A percentile compares a stretch with the other conserved stretches of the same genome.
These are phyloP conservation scores for Inonotus obliquus DNA, from an alignment of 1,284 basidiomycete species.

Conservation along the genomic window DNA sequence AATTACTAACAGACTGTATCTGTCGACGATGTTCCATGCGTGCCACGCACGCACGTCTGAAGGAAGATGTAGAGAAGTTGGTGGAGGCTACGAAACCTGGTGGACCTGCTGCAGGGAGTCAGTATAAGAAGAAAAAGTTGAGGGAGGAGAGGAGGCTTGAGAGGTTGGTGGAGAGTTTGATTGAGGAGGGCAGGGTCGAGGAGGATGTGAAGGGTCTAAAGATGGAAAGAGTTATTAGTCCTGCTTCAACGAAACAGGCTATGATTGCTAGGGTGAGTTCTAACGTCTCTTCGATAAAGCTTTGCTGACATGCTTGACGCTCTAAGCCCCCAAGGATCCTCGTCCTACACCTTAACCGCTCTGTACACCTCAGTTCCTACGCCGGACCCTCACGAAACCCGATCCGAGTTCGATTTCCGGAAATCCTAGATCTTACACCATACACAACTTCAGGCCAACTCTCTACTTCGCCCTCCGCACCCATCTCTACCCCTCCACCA, in stretches of 20 bases:
- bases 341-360: constrained; percentile 83
- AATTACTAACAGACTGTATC: constrained; percentile 77
- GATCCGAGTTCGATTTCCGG: constrained; percentile 75
- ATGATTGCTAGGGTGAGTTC: constrained; percentile 76
- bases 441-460: constrained; percentile 76
- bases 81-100: constrained; percentile 37
- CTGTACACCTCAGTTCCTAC: constrained; percentile 67
- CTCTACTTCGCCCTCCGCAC: constrained; percentile 58
- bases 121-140: constrained; percentile 66
- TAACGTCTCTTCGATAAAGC: constrained; percentile 2
- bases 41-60: constrained; percentile 59
- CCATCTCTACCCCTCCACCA: constrained; percentile 60
- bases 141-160: constrained; percentile 66
- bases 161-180: constrained; percentile 50
- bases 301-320: background rate
- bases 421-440: constrained; percentile 80
- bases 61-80: constrained; percentile 52
- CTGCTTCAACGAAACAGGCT: constrained; percentile 79
- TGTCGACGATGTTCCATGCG: constrained; percentile 79
- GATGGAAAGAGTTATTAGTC: constrained; percentile 69
- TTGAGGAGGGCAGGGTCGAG: constrained; percentile 75
- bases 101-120: background rate
- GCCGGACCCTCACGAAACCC: constrained; percentile 70
- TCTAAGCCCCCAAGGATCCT: constrained; percentile 75
- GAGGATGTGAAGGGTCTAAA: constrained; percentile 73